Evolutionary conservation across 2,329 filamentous ascomycete genomes (phyloP).

Genomic region (Paracoccidioides brasiliensis): DNA sequence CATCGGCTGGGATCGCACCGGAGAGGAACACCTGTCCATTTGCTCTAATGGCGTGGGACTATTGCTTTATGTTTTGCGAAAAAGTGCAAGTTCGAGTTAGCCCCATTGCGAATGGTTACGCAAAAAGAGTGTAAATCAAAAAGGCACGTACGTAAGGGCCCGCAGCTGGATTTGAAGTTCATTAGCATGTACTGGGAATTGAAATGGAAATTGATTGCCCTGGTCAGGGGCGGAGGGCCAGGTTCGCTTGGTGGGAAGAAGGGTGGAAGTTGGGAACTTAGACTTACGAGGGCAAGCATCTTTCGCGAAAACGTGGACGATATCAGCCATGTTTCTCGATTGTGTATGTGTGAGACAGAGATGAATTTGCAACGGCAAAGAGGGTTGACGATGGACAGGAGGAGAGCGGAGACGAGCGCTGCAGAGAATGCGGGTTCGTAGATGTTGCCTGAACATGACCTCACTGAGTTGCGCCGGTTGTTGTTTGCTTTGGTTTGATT

Average conservation of each 20-base stretch:
- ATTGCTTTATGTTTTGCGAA: slow-evolving; percentile 1
- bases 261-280: background rate
- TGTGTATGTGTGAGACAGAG: background rate
- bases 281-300: slow-evolving; percentile 35
- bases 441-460: background rate
- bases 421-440: background rate
- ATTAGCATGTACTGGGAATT: background rate
- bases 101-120: background rate
- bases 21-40: slow-evolving; percentile 58
- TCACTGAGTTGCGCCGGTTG: background rate
- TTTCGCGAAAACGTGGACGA: slow-evolving; percentile 28
- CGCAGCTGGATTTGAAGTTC: slow-evolving; percentile 7
- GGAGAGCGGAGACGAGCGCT: background rate
- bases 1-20: slow-evolving; percentile 63
- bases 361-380: background rate
- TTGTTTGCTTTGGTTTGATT: background rate
- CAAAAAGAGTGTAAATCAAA: slow-evolving; percentile 1
- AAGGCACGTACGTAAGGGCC: slow-evolving; percentile 31
- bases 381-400: background rate
- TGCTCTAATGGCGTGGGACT: slow-evolving; percentile 52
- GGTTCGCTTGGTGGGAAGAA: background rate
- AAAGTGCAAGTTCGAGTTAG: background rate
- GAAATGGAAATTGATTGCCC: background rate
- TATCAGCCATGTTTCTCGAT: slow-evolving; percentile 24
- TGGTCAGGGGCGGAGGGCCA: background rate